Base-by-base conservation (phyloP, 2,329 filamentous ascomycete species). In the Xylaria sp. region DNA sequence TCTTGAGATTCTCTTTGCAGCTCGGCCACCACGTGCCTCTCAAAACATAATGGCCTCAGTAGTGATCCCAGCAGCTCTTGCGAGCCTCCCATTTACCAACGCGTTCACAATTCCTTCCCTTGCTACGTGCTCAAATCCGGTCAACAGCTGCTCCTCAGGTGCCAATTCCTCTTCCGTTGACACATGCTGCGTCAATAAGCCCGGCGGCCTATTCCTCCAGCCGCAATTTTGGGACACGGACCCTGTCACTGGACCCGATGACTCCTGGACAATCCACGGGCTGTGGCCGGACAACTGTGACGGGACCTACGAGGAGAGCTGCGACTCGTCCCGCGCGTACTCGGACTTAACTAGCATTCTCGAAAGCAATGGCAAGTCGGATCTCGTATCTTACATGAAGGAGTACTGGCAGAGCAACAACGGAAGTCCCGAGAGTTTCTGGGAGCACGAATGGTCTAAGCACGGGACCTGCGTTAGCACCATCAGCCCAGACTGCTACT, bases 151-250 rank as follows among this genome's bases (percentile, higher is more conserved):
- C 40, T 71, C 69, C 8, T 68, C 70, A 6, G 64, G 60, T 17
- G 59, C 68, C 25, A 66, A 63, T n/a, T 33, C 55, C 3, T 60
- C 67, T 4, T 60, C 68, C 52, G 81, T 92, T 70, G 83, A 58
- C 8, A 47, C 87, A 6, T 93, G 90, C 78, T 93, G 90, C 76
- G 90, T 92, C 78, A 90, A 90, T 70, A 81, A 85, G 21, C 90
- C 90, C 0, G 87, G 89, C 3, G 90, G 90, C 7, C 85, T 90
- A 64, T 77, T 93, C 44, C 81, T 92, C 4, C 85, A 87, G 74
- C 92, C 90, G 2, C 90, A 93, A 69, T 92, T 93, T 77, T 93
- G 90, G 90, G 90, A 93, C 71, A 84, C 86, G 0, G 73, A 83
- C 60, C 89, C 89, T 1, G 78, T 82, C 1, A 83, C 86, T 3